Conservation (phyloP, 1,139 yeast species). For the Pneumocystis carinii region DNA sequence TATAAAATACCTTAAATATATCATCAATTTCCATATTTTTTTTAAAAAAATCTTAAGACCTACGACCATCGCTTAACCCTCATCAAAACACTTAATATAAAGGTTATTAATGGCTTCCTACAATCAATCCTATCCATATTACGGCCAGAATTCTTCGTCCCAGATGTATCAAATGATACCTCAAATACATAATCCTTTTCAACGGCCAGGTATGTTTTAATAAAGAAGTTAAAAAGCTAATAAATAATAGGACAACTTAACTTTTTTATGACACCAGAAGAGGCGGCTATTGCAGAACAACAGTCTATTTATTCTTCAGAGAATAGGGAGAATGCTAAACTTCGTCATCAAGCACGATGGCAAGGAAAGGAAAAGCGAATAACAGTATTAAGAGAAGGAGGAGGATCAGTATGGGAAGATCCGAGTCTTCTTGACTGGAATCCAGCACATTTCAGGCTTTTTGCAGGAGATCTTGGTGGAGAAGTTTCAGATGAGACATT, state of each 20-base stretch:
- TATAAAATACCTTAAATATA: not conserved
- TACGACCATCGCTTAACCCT: not conserved
- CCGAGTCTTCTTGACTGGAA: constrained; percentile 37
- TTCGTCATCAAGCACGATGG: constrained; percentile 1
- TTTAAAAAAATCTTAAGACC: not conserved
- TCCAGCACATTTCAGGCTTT: constrained; percentile 46
- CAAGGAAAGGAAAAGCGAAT: constrained; percentile 15
- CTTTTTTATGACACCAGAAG: constrained; percentile 3
- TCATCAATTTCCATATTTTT: constrained; percentile 1
- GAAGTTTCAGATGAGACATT: constrained; percentile 72
- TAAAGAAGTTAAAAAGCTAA: not conserved
- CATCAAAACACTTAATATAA: not conserved
- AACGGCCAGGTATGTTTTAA: not conserved
- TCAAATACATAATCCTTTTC: not conserved
- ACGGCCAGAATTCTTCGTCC: not conserved
- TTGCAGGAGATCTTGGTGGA: constrained; percentile 74
- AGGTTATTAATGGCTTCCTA: not conserved
- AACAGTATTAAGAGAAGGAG: constrained; percentile 32
- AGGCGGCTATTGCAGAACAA: constrained; percentile 21
- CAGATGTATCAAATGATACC: not conserved
- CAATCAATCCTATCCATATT: not conserved
- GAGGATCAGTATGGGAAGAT: constrained; percentile 39
- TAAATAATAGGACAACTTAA: not conserved
- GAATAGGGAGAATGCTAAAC: constrained; percentile 9
- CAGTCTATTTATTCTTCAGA: constrained; percentile 18